A percentile compares a stretch with the other conserved stretches of the same genome.
These are phyloP conservation scores for Pseudogymnoascus sp. DNA, from an alignment of 2,329 filamentous ascomycete species.

Conservation along the genomic window DNA sequence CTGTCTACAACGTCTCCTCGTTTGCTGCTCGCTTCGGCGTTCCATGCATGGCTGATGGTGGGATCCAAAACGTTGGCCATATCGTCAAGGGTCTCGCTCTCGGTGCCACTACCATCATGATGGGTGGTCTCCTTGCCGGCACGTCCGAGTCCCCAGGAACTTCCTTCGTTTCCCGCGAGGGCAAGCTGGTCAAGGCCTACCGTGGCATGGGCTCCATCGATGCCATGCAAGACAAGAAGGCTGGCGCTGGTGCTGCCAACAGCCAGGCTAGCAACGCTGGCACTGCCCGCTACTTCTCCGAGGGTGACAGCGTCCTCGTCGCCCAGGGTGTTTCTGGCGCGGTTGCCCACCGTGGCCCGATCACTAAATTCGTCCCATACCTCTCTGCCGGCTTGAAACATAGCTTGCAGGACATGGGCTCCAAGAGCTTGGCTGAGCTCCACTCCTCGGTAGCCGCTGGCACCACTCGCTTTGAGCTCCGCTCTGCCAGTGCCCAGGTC, in stretches of 20 bases:
- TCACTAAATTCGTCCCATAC: slow-evolving; percentile 94
- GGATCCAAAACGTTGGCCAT: slow-evolving; percentile 96
- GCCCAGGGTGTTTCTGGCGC: slow-evolving; percentile 92
- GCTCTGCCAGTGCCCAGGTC: slow-evolving; percentile 87
- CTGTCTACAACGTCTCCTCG: slow-evolving; percentile 79
- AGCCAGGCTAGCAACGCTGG: slow-evolving; percentile 81
- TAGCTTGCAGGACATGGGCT: slow-evolving; percentile 90
- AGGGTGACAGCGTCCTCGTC: slow-evolving; percentile 88
- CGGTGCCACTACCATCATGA: slow-evolving; percentile 95
- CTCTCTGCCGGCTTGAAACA: slow-evolving; percentile 93
- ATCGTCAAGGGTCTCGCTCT: slow-evolving; percentile 97
- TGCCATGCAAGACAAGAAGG: slow-evolving; percentile 99
- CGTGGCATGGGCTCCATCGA: slow-evolving; percentile 98
- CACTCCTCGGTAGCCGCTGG: slow-evolving; percentile 67
- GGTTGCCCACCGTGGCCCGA: slow-evolving; percentile 70
- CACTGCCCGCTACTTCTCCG: slow-evolving; percentile 96
- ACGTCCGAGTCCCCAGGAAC: slow-evolving; percentile 96
- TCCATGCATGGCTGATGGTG: slow-evolving; percentile 94
- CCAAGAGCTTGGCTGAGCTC: slow-evolving; percentile 68
- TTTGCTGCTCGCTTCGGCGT: slow-evolving; percentile 93
- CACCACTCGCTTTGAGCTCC: slow-evolving; percentile 81
- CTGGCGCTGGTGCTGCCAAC: slow-evolving; percentile 63
- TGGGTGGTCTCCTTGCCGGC: slow-evolving; percentile 94
- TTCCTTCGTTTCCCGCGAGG: slow-evolving; percentile 92
- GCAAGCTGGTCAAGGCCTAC: slow-evolving; percentile 98